A percentile compares a stretch with the other conserved stretches of the same genome.
These are phyloP conservation scores for Plenodomus lindquistii DNA, from an alignment of 2,329 filamentous ascomycete species.

Conservation along the genomic window DNA sequence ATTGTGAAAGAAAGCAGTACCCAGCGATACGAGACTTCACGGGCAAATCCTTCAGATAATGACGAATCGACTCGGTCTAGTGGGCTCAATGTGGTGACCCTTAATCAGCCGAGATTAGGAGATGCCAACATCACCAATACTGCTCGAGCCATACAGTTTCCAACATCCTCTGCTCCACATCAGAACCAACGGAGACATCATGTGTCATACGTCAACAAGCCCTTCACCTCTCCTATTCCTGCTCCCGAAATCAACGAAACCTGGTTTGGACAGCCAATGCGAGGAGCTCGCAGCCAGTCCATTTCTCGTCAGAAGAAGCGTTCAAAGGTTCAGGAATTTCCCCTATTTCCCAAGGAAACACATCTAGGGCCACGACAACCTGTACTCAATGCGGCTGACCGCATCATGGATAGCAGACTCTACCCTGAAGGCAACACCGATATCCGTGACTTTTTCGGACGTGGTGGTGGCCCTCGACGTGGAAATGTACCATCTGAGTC, in stretches of 20 bases:
- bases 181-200: constrained; percentile 4
- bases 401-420: neutral
- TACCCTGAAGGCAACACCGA: constrained; percentile 22
- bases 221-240: constrained; percentile 32
- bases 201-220: constrained; percentile 21
- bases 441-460: constrained; percentile 30
- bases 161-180: constrained; percentile 1
- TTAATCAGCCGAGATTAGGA: neutral
- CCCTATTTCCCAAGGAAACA: neutral
- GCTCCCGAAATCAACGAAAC: constrained; percentile 7
- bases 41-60: neutral
- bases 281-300: constrained; percentile 1
- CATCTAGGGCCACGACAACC: neutral
- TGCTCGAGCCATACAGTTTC: neutral
- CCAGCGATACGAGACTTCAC: neutral
- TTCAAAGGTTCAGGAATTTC: neutral
- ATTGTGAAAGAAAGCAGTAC: too few relatives aligned
- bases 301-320: constrained; percentile 6
- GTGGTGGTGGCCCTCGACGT: neutral
- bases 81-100: neutral
- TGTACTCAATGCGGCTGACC: constrained; percentile 1
- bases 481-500: neutral
- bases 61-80: neutral
- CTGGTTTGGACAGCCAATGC: constrained; percentile 27
- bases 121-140: neutral